Base-by-base conservation (phyloP, 2,329 filamentous ascomycete species). In the Phialemonium atrogriseum region DNA sequence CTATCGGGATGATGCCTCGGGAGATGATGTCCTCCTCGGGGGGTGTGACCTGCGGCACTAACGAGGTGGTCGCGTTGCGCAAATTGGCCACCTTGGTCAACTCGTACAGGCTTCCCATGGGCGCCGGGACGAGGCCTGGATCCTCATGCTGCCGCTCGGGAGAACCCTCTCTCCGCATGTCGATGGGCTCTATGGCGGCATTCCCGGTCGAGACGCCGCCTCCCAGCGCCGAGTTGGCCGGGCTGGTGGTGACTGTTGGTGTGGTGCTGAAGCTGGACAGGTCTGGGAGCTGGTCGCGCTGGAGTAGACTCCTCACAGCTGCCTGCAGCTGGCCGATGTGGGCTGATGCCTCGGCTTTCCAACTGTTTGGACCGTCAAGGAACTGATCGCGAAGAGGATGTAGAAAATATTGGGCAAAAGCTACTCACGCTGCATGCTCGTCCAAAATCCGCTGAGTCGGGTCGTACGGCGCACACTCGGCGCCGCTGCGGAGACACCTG, bases 41-140 rank as follows among this genome's bases (percentile, higher is more conserved):
- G n/a, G n/a, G n/a, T n/a, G n/a, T n/a, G n/a, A n/a, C n/a, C n/a
- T n/a, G n/a, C n/a, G n/a, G n/a, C n/a, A n/a, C n/a, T n/a, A n/a
- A n/a, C n/a, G n/a, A n/a, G n/a, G 7, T 8, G 15, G 24, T 12
- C 7, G 7, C 12, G 8, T 12, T 26, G 7, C 12, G 12, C 12
- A 13, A 14, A 12, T 26, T 66, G 2, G 50, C 50, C n/a, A 45
- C 54, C 2, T 36, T 32, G 18, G 29, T 30, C 17, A 36, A 32
- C 23, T 36, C 34, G 28, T 36, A 26, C 7, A 26, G 24, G 12
- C 24, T 26, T 7, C 24, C 15, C 24, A 26, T 26, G 8, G 24
- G 24, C 24, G 8, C 24, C 8, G 24, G 24, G 7, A 26, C 24
- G 8, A 26, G 24, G 24, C 12, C 24, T 8, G 7, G 24, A 7